These are phyloP conservation scores for Rickenella mellea DNA, from an alignment of 768 basidiomycete genomes.

Conservation along the genomic window DNA sequence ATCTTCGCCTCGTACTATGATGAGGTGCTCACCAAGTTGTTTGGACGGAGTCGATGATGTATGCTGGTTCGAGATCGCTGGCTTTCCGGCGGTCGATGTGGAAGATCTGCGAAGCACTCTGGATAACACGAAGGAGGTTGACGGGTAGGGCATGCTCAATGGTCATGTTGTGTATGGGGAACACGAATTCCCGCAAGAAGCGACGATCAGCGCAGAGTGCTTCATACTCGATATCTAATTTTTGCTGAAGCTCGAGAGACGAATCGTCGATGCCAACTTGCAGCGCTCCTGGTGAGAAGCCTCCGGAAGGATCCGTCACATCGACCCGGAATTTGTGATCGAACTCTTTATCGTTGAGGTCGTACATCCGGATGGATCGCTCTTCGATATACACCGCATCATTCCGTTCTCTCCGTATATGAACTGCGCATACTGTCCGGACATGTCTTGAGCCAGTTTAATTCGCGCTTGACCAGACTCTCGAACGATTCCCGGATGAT, in stretches of 20 bases:
- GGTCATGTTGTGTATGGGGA: constrained; percentile 63
- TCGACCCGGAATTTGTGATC: constrained; percentile 93
- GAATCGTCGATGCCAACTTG: constrained; percentile 85
- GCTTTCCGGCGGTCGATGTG: constrained; percentile 92
- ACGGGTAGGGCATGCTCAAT: constrained; percentile 85
- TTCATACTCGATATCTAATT: constrained; percentile 71
- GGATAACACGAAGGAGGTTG: constrained; percentile 90
- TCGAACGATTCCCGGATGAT: constrained; percentile 99
- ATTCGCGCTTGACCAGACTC: constrained; percentile 78
- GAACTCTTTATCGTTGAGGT: constrained; percentile 72
- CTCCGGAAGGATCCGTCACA: constrained; percentile 72
- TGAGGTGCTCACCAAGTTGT: constrained; percentile 63
- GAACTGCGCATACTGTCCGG: constrained; percentile 96
- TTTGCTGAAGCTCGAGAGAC: constrained; percentile 72
- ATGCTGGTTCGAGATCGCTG: constrained; percentile 80
- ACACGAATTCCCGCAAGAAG: constrained; percentile 73
- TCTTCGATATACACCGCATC: constrained; percentile 96
- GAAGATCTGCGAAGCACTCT: constrained; percentile 94
- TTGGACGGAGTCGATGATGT: constrained; percentile 76
- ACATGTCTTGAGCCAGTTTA: constrained; percentile 94
- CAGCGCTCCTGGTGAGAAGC: constrained; percentile 70
- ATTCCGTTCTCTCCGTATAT: constrained; percentile 98
- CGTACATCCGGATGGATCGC: constrained; percentile 86
- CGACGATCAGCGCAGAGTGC: constrained; percentile 70
- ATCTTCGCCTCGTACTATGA: constrained; percentile 86